A percentile compares a stretch with the other conserved stretches of the same genome.
Conservation (phyloP, 768 basidiomycete species). For the Paxillus rubicundulus region DNA sequence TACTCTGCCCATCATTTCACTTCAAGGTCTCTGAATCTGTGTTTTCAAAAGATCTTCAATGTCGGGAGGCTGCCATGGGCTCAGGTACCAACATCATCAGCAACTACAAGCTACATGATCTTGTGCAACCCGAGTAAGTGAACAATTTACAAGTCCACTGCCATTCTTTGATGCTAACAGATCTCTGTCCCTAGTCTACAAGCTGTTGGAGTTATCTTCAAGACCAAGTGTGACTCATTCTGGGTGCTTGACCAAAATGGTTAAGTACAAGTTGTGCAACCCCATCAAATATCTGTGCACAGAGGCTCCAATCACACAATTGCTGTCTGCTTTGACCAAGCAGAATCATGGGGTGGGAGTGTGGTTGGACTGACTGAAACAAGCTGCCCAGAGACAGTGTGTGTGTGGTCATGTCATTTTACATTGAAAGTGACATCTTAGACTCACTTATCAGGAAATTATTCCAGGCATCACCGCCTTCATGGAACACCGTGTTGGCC, state of each 20-base stretch:
- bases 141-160: not conserved
- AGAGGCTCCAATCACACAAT: constrained; percentile 78
- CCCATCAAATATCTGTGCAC: constrained; percentile 92
- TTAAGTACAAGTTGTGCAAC: constrained; percentile 82
- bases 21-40: constrained; percentile 79
- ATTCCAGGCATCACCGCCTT: no score
- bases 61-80: constrained; percentile 97
- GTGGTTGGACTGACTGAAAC: no score
- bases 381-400: no score
- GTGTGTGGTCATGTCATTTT: no score
- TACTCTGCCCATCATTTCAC: constrained; percentile 2
- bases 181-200: constrained; percentile 58
- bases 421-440: no score
- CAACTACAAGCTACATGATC: constrained; percentile 87
- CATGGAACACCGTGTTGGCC: no score
- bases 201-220: constrained; percentile 96
- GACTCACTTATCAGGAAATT: no score
- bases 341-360: no score
- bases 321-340: constrained; percentile 87
- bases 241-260: constrained; percentile 94
- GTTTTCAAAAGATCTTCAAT: constrained; percentile 94
- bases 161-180: constrained; percentile 12
- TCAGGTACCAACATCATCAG: constrained; percentile 85
- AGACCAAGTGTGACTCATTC: constrained; percentile 94
- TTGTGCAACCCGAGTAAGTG: constrained; percentile 93